Conservation (phyloP, 1,139 yeast genomes). For the Candida sp. region DNA sequence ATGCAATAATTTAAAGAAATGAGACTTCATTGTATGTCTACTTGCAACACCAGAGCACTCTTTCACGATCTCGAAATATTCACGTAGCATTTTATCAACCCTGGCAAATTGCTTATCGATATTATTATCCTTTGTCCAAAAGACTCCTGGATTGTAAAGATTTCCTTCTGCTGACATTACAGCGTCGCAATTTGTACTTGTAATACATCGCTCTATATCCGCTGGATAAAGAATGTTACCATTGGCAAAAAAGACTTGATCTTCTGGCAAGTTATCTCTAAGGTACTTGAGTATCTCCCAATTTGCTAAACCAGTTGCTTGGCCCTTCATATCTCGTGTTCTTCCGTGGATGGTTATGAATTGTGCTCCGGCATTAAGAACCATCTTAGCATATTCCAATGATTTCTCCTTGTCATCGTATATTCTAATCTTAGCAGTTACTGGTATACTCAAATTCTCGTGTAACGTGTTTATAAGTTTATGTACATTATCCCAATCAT, state of each 20-base stretch:
- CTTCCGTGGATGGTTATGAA: constrained; percentile 94
- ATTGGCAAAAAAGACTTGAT: constrained; percentile 88
- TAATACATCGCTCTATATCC: constrained; percentile 68
- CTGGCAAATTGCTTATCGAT: constrained; percentile 75
- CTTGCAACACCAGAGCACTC: constrained; percentile 70
- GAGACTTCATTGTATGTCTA: constrained; percentile 83
- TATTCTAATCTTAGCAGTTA: constrained; percentile 93
- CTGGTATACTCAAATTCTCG: constrained; percentile 74
- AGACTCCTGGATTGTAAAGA: constrained; percentile 89
- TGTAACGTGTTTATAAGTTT: constrained; percentile 71
- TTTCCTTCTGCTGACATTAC: constrained; percentile 99
- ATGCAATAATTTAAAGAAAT: constrained; percentile 81
- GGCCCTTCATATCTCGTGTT: constrained; percentile 97
- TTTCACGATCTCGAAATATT: constrained; percentile 83
- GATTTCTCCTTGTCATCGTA: constrained; percentile 85
- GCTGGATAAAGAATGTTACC: constrained; percentile 88
- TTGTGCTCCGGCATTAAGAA: constrained; percentile 94
- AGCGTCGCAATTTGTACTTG: constrained; percentile 71
- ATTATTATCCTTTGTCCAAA: constrained; percentile 54
- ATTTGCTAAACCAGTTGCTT: constrained; percentile 90
- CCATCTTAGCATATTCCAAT: constrained; percentile 84
- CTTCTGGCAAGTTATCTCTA: constrained; percentile 75
- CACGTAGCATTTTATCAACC: constrained; percentile 78
- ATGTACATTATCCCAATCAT: constrained; percentile 87
- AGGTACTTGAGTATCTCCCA: constrained; percentile 78